Conservation (phyloP, 2,329 filamentous ascomycete genomes). For the Fusarium guadeloupense region DNA sequence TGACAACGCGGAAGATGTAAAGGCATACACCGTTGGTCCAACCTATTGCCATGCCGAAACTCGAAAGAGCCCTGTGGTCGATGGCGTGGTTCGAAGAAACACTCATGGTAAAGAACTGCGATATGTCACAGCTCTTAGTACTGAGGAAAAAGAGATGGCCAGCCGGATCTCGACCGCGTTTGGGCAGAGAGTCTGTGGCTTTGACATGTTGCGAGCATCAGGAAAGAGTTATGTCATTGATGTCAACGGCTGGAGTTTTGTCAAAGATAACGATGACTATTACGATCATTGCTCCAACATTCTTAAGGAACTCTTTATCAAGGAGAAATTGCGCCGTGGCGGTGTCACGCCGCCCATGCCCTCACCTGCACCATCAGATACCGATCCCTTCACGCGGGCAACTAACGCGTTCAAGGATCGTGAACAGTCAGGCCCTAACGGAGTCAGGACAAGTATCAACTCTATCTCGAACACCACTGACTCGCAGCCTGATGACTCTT, state of each 20-base stretch:
- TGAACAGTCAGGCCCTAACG: conserved; percentile 44
- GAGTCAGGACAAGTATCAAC: conserved; percentile 44
- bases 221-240: conserved; percentile 97
- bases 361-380: conserved; percentile 58
- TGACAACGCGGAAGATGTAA: conserved; percentile 97
- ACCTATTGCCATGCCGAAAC: conserved; percentile 97
- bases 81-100: conserved; percentile 93
- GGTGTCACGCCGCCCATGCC: conserved; percentile 66
- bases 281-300: conserved; percentile 92
- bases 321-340: conserved; percentile 74
- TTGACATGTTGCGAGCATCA: conserved; percentile 87
- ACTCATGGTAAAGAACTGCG: conserved; percentile 97
- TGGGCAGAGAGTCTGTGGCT: conserved; percentile 94
- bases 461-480: conserved; percentile 36
- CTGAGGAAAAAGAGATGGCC: conserved; percentile 86
- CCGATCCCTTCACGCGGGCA: conserved; percentile 52
- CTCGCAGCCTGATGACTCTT: conserved; percentile 39
- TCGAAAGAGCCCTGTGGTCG: conserved; percentile 94
- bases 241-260: conserved; percentile 99
- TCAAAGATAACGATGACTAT: conserved; percentile 99
- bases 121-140: conserved; percentile 86
- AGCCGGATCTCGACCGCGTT: conserved; percentile 91
- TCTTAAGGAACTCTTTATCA: conserved; percentile 85
- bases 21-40: conserved; percentile 95
- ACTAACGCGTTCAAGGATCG: conserved; percentile 51